Conservation (phyloP, 768 basidiomycete species). For the Phaeotremella skinneri region DNA sequence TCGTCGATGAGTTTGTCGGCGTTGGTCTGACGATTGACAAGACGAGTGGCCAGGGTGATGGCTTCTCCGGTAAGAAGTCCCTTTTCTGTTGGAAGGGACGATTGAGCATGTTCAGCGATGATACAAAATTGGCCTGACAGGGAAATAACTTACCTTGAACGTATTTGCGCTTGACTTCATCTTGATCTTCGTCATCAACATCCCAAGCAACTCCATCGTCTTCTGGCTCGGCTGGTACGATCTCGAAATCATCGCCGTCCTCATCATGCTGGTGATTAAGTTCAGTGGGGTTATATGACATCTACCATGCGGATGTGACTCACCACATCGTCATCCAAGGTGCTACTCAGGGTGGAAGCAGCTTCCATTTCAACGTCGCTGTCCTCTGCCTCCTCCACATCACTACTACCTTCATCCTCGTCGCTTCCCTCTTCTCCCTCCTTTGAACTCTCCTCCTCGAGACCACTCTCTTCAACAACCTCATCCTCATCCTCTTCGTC, state of each 20-base stretch:
- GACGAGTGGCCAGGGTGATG: conserved; percentile 80
- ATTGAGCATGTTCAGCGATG: conserved; percentile 4
- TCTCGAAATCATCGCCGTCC: conserved; percentile 67
- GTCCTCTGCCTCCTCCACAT: conserved; percentile 28
- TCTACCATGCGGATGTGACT: background rate
- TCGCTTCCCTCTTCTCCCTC: conserved; percentile 42
- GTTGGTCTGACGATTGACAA: conserved; percentile 87
- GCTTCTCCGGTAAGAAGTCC: conserved; percentile 86
- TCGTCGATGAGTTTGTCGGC: conserved; percentile 86
- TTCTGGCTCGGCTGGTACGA: conserved; percentile 63
- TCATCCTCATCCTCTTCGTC: conserved; percentile 55
- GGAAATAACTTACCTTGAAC: conserved; percentile 62
- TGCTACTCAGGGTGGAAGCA: conserved; percentile 18
- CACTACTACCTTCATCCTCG: conserved; percentile 41
- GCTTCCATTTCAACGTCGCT: conserved; percentile 50
- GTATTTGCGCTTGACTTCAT: conserved; percentile 64
- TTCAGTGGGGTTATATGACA: background rate
- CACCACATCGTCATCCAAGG: conserved; percentile 32
- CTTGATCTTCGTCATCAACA: conserved; percentile 71
- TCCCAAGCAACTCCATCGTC: conserved; percentile 74
- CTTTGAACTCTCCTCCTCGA: conserved; percentile 40
- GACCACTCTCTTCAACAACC: conserved; percentile 53
- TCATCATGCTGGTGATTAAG: conserved; percentile 40
- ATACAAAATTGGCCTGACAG: background rate
- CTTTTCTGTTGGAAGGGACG: conserved; percentile 58